Conservation (phyloP, 73 alveolate species). For the Urostyla sp. region DNA sequence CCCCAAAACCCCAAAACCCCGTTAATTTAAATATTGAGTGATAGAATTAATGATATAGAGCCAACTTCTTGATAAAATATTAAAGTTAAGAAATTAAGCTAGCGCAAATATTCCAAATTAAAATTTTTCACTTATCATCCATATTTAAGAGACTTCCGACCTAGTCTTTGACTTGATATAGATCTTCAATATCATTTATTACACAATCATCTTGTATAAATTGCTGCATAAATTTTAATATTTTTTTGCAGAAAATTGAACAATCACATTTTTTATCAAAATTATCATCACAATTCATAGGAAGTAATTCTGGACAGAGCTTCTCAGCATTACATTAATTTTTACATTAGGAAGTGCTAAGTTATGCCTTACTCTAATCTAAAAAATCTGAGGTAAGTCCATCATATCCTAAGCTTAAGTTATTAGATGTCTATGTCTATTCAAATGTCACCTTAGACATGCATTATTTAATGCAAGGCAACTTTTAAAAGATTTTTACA, state of each 20-base stretch:
- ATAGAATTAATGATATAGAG: no score
- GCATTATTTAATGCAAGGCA: constrained; percentile 46
- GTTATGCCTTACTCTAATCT: background rate
- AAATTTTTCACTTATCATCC: no score
- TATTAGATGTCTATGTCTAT: no score
- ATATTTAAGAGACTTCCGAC: no score
- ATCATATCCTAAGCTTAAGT: constrained; percentile 30
- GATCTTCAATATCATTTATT: constrained; percentile 34
- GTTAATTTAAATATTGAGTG: no score
- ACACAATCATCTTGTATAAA: constrained; percentile 12
- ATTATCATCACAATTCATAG: constrained; percentile 56
- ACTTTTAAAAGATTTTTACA: constrained; percentile 1
- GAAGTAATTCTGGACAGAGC: constrained; percentile 67
- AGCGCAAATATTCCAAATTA: no score
- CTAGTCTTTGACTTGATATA: constrained; percentile 20
- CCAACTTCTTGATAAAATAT: no score
- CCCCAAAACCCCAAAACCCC: no score
- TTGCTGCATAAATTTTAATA: constrained; percentile 18
- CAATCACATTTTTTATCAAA: constrained; percentile 55
- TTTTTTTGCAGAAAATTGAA: constrained; percentile 41
- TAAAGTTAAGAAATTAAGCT: no score
- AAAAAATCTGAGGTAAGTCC: constrained; percentile 24
- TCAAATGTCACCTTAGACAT: constrained; percentile 32
- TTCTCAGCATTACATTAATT: constrained; percentile 47
- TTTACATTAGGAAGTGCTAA: constrained; percentile 50